Percentiles rank a stretch among this genome's conserved stretches.
Evolutionary conservation across 1,284 basidiomycete genomes (phyloP).

Genomic region (Schizophyllum amplum): DNA sequence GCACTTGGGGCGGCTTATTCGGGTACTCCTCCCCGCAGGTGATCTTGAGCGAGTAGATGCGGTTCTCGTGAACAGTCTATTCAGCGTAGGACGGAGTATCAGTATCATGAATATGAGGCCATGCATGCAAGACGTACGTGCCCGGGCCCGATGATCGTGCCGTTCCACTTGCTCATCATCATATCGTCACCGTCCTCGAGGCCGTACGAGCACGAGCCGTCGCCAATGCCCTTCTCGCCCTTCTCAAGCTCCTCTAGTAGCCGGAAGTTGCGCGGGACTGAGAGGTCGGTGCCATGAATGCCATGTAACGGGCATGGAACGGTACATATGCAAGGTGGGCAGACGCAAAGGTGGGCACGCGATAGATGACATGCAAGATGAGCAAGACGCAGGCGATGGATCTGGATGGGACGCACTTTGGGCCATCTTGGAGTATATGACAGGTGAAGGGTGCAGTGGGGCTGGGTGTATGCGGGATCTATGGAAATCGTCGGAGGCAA

Average conservation of each 20-base stretch:
- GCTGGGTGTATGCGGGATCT: neutral
- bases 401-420: neutral
- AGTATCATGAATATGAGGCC: no score
- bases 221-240: conserved; percentile 98
- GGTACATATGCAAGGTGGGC: neutral
- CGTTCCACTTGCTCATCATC: conserved; percentile 98
- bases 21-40: conserved; percentile 82
- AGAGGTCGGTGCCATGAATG: no score
- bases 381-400: neutral
- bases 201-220: conserved; percentile 62
- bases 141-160: conserved; percentile 96
- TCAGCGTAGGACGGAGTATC: conserved; percentile 5
- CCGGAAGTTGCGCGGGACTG: conserved; percentile 95
- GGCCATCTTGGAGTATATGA: neutral
- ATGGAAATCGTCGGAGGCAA: neutral
- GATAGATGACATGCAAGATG: neutral
- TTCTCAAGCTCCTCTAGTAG: conserved; percentile 98
- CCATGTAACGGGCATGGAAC: neutral
- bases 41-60: conserved; percentile 95
- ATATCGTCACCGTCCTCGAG: conserved; percentile 33
- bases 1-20: conserved; percentile 68
- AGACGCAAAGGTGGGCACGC: neutral
- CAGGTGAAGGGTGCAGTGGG: neutral
- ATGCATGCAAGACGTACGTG: no score
- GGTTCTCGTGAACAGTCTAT: conserved; percentile 94